Conservation (phyloP, 768 basidiomycete genomes). For the Tylopilus felleus region DNA sequence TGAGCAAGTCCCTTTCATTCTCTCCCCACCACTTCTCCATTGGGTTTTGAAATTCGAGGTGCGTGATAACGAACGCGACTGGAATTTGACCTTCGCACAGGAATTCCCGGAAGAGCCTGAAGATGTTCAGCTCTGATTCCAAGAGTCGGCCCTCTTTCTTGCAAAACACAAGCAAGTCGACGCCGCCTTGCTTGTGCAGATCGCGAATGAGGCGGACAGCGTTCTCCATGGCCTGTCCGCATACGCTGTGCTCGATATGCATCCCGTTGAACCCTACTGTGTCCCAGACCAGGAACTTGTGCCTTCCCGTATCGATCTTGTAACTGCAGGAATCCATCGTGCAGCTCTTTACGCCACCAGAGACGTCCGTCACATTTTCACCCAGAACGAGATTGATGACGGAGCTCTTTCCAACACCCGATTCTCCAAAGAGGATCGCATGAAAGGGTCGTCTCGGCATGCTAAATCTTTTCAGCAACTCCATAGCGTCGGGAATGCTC, state of each 20-base stretch:
- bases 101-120: constrained; percentile 35
- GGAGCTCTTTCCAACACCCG: constrained; percentile 40
- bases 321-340: constrained; percentile 32
- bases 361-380: constrained; percentile 19
- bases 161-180: constrained; percentile 39
- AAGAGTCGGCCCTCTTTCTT: constrained; percentile 31
- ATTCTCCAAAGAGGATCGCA: constrained; percentile 39
- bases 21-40: constrained; percentile 35
- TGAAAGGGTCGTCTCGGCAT: constrained; percentile 20
- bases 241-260: constrained; percentile 1
- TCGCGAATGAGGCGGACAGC: constrained; percentile 29
- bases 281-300: constrained; percentile 30
- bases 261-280: constrained; percentile 30
- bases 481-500: constrained; percentile 7
- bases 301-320: constrained; percentile 15
- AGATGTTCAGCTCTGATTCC: constrained; percentile 27
- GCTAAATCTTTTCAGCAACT: constrained; percentile 12
- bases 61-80: constrained; percentile 38
- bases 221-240: constrained; percentile 21
- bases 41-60: constrained; percentile 29
- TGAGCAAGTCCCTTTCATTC: constrained; percentile 17
- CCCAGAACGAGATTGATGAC: constrained; percentile 40
- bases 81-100: constrained; percentile 39
- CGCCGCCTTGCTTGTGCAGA: constrained; percentile 29
- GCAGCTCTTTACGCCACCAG: constrained; percentile 27